Evolutionary conservation across 1,139 yeast genomes (phyloP).

Genomic region (Kluyveromyces sp.): DNA sequence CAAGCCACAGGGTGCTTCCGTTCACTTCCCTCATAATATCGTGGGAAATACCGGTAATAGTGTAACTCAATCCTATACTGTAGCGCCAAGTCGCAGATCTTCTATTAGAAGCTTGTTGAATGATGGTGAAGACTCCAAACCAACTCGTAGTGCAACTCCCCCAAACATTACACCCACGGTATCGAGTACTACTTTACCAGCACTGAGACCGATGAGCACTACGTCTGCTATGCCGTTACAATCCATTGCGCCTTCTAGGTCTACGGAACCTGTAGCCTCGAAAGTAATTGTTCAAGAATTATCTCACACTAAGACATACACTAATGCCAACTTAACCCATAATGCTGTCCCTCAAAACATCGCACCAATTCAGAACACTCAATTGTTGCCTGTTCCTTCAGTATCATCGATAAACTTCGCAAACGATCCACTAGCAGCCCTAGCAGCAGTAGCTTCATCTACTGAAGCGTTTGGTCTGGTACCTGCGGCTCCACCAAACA

Average conservation of each 20-base stretch:
- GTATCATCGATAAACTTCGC: constrained; percentile 22
- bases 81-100: constrained; percentile 7
- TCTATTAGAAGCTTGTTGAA: constrained; percentile 12
- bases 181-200: neutral
- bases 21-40: constrained; percentile 7
- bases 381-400: neutral
- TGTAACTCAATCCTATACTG: constrained; percentile 5
- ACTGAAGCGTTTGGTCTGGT: constrained; percentile 20
- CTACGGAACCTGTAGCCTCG: neutral
- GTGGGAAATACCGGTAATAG: constrained; percentile 1
- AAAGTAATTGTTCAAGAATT: constrained; percentile 11
- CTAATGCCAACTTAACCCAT: too few species aligned
- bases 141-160: neutral
- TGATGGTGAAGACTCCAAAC: constrained; percentile 5
- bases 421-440: constrained; percentile 30
- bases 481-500: neutral
- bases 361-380: neutral
- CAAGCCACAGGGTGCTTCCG: constrained; percentile 5
- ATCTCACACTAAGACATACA: neutral
- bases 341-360: too few species aligned
- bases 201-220: neutral
- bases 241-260: neutral
- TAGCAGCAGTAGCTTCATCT: constrained; percentile 32
- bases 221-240: neutral
- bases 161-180: neutral